A percentile compares a stretch with the other conserved stretches of the same genome.
These are phyloP conservation scores for Jimgerdemannia lactiflua DNA, from an alignment of 192 early-diverging fungal species.

Conservation along the genomic window DNA sequence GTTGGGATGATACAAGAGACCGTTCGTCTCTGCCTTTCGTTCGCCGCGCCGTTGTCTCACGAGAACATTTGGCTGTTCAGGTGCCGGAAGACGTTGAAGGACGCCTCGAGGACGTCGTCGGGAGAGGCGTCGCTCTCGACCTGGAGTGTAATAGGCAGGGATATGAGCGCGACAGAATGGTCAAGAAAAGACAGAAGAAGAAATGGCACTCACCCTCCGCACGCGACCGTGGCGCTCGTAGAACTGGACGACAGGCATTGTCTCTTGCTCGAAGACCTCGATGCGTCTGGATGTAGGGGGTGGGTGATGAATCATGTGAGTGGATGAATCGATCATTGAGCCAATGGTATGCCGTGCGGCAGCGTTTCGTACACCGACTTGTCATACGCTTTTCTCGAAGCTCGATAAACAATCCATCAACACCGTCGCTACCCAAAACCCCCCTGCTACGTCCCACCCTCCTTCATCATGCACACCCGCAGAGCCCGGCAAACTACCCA, in stretches of 20 bases:
- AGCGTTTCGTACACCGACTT: too few species aligned
- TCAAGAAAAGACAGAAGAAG: not conserved
- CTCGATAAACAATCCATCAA: too few species aligned
- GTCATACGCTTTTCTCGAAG: too few species aligned
- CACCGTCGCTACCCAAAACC: too few species aligned
- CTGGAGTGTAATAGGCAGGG: not conserved
- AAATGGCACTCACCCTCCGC: not conserved
- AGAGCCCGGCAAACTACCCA: conserved; percentile 7
- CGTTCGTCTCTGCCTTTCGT: too few species aligned
- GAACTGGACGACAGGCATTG: conserved; percentile 4
- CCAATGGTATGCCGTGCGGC: too few species aligned
- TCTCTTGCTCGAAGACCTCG: conserved; percentile 4
- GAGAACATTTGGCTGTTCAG: not conserved
- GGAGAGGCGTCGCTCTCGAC: not conserved
- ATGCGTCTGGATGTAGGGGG: conserved; percentile 3
- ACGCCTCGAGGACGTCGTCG: not conserved
- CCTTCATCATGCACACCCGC: too few species aligned
- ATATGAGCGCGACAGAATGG: not conserved
- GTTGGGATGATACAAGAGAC: too few species aligned
- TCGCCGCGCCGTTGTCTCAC: not conserved
- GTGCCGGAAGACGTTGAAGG: not conserved
- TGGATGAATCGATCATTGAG: too few species aligned
- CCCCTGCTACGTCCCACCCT: not conserved
- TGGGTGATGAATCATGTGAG: too few species aligned
- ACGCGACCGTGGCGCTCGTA: not conserved